Base-by-base conservation (phyloP, 441 rosid genomes). In the Adansonia gregorii region DNA sequence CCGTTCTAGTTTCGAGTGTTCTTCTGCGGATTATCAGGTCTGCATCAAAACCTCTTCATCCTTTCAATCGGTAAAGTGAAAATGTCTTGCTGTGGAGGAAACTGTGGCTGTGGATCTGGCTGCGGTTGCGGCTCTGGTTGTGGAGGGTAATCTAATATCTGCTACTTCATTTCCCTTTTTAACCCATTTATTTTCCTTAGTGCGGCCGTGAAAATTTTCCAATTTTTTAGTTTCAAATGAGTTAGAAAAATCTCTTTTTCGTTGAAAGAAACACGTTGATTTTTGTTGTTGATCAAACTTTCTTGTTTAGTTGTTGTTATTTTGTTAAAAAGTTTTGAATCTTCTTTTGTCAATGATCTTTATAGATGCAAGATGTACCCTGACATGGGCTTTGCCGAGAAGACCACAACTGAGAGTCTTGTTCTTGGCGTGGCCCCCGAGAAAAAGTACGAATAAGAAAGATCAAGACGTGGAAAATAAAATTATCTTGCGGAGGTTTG, bases 81-180 rank as follows among this genome's bases (percentile, higher is more conserved):
- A 74, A 92, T 91, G 97, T 90, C 97, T 78, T 87, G 93, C 89
- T 84, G 91, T 52, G 91, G 88, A 59, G 97, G 91, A 82, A 88
- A 86, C 87, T 86, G 93, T 72, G 90, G 95, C 49, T 87, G 94
- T 15, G 95, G 93, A 41, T 3, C 89, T 55, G 87, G 76, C 83
- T 93, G 98, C 87, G 78, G 83, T 78, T 91, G 94, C 83, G 90
- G 86, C 78, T 74, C 2, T 69, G 90, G 89, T 27, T 88, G 91
- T 17, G 83, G 85, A 77, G 92, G 92, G 98, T 93, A 83, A 76
- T 67, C 15, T 0, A 4, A 56, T 51, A 45, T 2, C 6, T 5
- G 8, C 49, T 9, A 27, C 20, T 15, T 51, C 22, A 14, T 14
- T 54, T 15, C 58, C 8, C 58, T n/a, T 54, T 51, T 54, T 15